Base-by-base conservation (phyloP, 2,329 filamentous ascomycete genomes). In the Neurospora crassa region DNA sequence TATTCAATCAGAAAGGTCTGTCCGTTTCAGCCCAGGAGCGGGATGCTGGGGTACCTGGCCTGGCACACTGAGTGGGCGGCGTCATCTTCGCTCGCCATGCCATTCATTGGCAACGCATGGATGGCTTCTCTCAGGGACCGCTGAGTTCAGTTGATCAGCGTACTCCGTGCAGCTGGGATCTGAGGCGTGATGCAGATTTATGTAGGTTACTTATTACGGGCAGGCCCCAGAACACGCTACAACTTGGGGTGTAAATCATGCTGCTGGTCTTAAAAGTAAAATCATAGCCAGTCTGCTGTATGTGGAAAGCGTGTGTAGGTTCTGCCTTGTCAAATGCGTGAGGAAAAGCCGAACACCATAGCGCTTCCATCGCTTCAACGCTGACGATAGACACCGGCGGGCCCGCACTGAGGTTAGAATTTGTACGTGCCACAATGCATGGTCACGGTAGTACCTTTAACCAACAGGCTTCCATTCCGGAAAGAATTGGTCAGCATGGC, bases 391-490 rank as follows among this genome's bases (percentile, higher is more conserved):
- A 63, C 24, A 63, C 53, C 14, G 24, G 7, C 53, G 14, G 53
- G 16, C 24, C 24, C 24, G 53, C 47, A 34, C 16, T 37, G 29
- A 34, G 53, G 8, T 29, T 53, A 12, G 4, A 10, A 18, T n/a
- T 63, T 34, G 24, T 34, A 34, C 29, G 53, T 63, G 53, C 53
- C 53, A 37, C 53, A 63, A 63, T 18, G 53, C 24, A 7, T 37
- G 53, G 29, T 37, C 14, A 63, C n/a, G 24, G 8, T 63, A 29
- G 69, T 68, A 20, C n/a, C 29, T 20, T 70, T 67, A n/a, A 40
- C 69, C 69, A 70, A 70, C 69, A 68, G 69, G 69, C 63, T 70
- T 68, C 59, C 20, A n/a, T 70, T 63, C 69, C 69, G 69, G 69
- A 24, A 12, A 34, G 40, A 20, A 7, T 42, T 68, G 69, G 69